A percentile compares a stretch with the other conserved stretches of the same genome.
These are phyloP conservation scores for Fusarium mexicanum DNA, from an alignment of 2,329 filamentous ascomycete genomes.

Conservation along the genomic window DNA sequence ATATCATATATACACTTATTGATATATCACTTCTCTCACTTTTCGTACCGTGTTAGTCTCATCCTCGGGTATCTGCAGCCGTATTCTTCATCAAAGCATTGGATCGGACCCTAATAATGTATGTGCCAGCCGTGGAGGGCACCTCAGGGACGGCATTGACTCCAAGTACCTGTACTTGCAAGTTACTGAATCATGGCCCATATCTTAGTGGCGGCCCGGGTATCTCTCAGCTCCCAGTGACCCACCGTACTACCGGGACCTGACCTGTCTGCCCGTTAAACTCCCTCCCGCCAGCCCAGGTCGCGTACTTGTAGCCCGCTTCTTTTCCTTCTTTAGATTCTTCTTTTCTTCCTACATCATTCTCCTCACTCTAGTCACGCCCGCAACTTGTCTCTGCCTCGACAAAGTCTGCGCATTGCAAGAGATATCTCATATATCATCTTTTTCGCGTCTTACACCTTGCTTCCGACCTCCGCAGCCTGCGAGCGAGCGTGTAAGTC, in stretches of 20 bases:
- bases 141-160: constrained; percentile 18
- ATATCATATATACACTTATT: not conserved
- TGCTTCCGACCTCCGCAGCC: constrained; percentile 11
- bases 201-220: not conserved
- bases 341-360: constrained; percentile 34
- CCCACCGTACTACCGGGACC: constrained; percentile 41
- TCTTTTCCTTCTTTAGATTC: constrained; percentile 33
- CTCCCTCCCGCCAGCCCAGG: constrained; percentile 31
- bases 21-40: not conserved
- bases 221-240: constrained; percentile 20
- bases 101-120: constrained; percentile 22
- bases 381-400: constrained; percentile 7
- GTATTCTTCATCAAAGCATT: not conserved
- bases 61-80: constrained; percentile 1
- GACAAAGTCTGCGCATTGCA: not conserved
- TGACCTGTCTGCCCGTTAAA: constrained; percentile 41
- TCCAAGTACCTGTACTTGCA: constrained; percentile 15
- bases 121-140: constrained; percentile 3
- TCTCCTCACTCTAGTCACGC: constrained; percentile 14
- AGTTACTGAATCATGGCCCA: constrained; percentile 19
- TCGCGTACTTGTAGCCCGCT: constrained; percentile 42
- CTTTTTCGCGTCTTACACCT: constrained; percentile 27
- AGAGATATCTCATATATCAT: constrained; percentile 12
- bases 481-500: constrained; percentile 47
- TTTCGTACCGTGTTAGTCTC: not conserved